Conservation (phyloP, 441 rosid genomes). For the Euphorbia corollata region DNA sequence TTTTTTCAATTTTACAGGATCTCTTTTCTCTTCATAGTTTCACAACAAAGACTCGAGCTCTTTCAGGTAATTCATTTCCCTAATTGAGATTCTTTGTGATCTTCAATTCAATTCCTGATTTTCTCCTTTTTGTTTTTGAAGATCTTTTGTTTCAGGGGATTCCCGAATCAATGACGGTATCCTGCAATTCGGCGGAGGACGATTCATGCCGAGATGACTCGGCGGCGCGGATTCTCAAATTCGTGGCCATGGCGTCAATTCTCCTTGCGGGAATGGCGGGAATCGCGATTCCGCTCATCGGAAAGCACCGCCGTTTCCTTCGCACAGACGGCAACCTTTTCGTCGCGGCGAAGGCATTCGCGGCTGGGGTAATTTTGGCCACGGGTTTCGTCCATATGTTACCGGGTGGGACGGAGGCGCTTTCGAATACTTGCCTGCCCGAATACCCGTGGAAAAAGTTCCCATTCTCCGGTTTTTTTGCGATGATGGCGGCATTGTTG, state of each 20-base stretch:
- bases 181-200: slow-evolving; percentile 35
- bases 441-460: slow-evolving; percentile 68
- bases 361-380: slow-evolving; percentile 87
- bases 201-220: slow-evolving; percentile 55
- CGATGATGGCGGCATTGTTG: slow-evolving; percentile 64
- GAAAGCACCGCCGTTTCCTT: slow-evolving; percentile 48
- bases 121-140: slow-evolving; percentile 3
- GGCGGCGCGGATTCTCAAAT: slow-evolving; percentile 48
- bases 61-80: slow-evolving; percentile 30
- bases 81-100: neutral
- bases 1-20: slow-evolving; percentile 38
- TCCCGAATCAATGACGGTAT: slow-evolving; percentile 28
- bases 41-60: slow-evolving; percentile 21
- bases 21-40: slow-evolving; percentile 26
- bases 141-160: slow-evolving; percentile 27
- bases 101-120: neutral
- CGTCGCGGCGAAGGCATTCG: slow-evolving; percentile 77
- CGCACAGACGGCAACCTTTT: slow-evolving; percentile 51
- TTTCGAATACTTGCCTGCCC: slow-evolving; percentile 62
- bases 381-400: slow-evolving; percentile 94
- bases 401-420: slow-evolving; percentile 48
- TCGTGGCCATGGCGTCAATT: slow-evolving; percentile 67
- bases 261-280: slow-evolving; percentile 56
- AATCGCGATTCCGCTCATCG: slow-evolving; percentile 58
- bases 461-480: slow-evolving; percentile 76